Base-by-base conservation (phyloP, 129 eudicot species). In the Artemisia argyi region DNA sequence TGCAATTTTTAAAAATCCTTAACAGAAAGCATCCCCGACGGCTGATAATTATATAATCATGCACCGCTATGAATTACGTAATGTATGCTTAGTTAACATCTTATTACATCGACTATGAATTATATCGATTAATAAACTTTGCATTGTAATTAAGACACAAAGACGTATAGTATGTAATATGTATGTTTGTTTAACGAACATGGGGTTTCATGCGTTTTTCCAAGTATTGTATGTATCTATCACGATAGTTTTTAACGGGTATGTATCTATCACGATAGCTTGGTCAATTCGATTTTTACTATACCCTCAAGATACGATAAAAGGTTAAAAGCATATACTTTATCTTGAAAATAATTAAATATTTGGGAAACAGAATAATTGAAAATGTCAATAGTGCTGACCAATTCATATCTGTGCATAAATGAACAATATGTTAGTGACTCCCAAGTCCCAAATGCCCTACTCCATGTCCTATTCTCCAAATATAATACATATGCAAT, bases 371-470 rank as follows among this genome's bases (percentile, higher is more conserved):
- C 11, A 28, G 16, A 12, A 61, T 20, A 20, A 14, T 76, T 76
- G 75, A 48, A 68, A 22, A 60, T 51, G 75, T 69, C 75, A 59
- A 69, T 48, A 30, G 13, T 58, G 58, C 9, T 58, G 80, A 69
- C 70, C 75, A 50, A 32, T 63, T 73, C 71, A 14, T 60, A 10
- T 26, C 60, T 65, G 0, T 16, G n/a, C n/a, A n/a, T n/a, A n/a
- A n/a, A n/a, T n/a, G n/a, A n/a, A n/a, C n/a, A n/a, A n/a, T n/a
- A n/a, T n/a, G n/a, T n/a, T n/a, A 69, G 79, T 74, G 79, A 65
- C 72, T 22, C 30, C 75, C 75, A 76, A 76, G 48, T 65, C 26
- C 12, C 46, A 73, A 5, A 11, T 28, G 30, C 11, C 54, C 53
- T 47, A 46, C 53, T 26, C 18, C 28, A 3, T 65, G 46, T 66